Evolutionary conservation across 257 asterid species (phyloP), one percentile per base, ranked within the genome.

Genomic region (Lantana camara): DNA sequence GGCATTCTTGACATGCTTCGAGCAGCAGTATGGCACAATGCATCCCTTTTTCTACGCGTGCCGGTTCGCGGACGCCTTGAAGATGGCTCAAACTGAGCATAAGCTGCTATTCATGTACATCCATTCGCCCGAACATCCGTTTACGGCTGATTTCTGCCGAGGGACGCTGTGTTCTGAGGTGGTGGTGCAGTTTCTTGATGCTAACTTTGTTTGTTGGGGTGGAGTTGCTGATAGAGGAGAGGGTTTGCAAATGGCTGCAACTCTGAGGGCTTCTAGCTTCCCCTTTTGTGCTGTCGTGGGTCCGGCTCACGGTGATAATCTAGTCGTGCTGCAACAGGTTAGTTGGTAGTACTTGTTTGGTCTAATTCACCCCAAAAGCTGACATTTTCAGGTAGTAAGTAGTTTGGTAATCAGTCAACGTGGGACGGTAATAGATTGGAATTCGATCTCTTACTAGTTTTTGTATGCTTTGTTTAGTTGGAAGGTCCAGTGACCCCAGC

Each of bases 31-130:
- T 29, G 98, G 96, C 1, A 64, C 79, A 10, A 15, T 24, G 7
- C 98, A 91, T 24, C 98, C 98, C 22, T 88, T 85, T 57, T 88
- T 91, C 90, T 88, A 88, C 29, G 96, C 85, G 7, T 84, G 91
- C 42, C 80, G 79, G 1, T 85, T 85, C 56, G 29, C 40, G 75
- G 91, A 85, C n/a, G 85, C 89, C 2, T 30, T 88, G 1, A 85
- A 76, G 79, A 88, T 84, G 47, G 93, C 93, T 48, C 65, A 38
- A 12, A 82, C 85, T 15, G 96, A 88, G 70, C 75, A 67, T 4
- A 91, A 86, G 79, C 61, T 82, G 60, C 11, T 88, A 80, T 88
- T 91, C 66, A 51, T 91, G 91, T 91, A 91, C 76, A 63, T 91
- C 32, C 98, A 91, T 14, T 78, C 84, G 0, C 90, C 88, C 0